Conservation (phyloP, 805 yeast genomes). For the Zygosaccharomyces pseudorouxii region DNA sequence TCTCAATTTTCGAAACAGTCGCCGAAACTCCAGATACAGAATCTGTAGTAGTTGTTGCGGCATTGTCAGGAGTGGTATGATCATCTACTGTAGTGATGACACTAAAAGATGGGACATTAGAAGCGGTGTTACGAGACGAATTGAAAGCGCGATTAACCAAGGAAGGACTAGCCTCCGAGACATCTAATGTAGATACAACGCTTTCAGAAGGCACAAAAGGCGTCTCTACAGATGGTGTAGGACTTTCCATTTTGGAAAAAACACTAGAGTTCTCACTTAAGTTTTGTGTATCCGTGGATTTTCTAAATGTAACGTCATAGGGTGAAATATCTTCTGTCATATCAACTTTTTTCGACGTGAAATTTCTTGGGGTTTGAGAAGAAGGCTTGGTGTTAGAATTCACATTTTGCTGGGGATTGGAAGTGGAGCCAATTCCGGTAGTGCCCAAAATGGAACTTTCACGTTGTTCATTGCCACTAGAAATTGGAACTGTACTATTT, state of each 20-base stretch:
- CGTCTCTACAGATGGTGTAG: background rate
- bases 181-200: background rate
- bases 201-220: background rate
- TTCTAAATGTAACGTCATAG: background rate
- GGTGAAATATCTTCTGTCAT: background rate
- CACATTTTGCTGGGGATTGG: background rate
- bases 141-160: too few relatives aligned
- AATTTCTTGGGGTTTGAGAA: background rate
- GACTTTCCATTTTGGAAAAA: background rate
- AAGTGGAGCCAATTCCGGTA: background rate
- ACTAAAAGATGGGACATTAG: background rate
- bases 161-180: background rate
- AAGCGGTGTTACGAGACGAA: background rate
- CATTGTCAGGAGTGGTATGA: background rate
- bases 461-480: background rate
- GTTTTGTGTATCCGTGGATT: background rate
- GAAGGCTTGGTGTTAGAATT: background rate
- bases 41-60: background rate
- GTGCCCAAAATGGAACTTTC: background rate
- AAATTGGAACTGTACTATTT: background rate
- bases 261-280: background rate
- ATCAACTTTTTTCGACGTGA: background rate
- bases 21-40: background rate
- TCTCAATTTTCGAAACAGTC: background rate
- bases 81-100: background rate